Percentiles rank a stretch among this genome's conserved stretches.
These are phyloP conservation scores for Paraglomus brasilianum DNA, from an alignment of 192 early-diverging fungal genomes.

Conservation along the genomic window DNA sequence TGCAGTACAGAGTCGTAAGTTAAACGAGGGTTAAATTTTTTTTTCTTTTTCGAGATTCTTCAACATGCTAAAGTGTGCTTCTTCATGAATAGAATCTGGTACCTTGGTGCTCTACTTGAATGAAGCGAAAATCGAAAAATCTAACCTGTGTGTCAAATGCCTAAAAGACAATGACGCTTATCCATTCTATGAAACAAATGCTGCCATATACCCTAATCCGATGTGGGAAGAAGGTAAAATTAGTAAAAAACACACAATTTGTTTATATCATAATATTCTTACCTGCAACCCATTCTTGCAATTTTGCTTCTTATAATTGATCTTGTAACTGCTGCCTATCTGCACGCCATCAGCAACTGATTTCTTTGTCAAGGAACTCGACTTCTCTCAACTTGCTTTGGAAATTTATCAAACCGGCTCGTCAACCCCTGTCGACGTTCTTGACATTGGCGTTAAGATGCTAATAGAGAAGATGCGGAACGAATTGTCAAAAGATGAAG, in stretches of 20 bases:
- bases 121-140: constrained; percentile 13
- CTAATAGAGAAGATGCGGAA: neutral
- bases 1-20: neutral
- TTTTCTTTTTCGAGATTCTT: too few relatives aligned
- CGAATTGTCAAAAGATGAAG: neutral
- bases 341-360: constrained; percentile 20
- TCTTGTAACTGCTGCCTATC: neutral
- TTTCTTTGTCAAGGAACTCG: constrained; percentile 43
- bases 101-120: constrained; percentile 19
- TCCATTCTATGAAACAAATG: neutral
- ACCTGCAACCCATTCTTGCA: neutral
- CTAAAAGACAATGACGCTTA: constrained; percentile 6
- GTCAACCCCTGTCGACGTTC: constrained; percentile 1
- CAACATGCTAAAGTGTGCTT: neutral
- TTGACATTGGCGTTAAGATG: neutral
- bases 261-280: too few relatives aligned
- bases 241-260: too few relatives aligned
- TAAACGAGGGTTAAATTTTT: neutral
- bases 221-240: constrained; percentile 10
- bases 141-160: neutral
- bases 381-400: constrained; percentile 31
- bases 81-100: constrained; percentile 10
- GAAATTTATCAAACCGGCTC: constrained; percentile 33
- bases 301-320: neutral
- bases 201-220: neutral